A percentile compares a stretch with the other conserved stretches of the same genome.
Conservation (phyloP, 129 eudicot species). For the Scalesia atractyloides region DNA sequence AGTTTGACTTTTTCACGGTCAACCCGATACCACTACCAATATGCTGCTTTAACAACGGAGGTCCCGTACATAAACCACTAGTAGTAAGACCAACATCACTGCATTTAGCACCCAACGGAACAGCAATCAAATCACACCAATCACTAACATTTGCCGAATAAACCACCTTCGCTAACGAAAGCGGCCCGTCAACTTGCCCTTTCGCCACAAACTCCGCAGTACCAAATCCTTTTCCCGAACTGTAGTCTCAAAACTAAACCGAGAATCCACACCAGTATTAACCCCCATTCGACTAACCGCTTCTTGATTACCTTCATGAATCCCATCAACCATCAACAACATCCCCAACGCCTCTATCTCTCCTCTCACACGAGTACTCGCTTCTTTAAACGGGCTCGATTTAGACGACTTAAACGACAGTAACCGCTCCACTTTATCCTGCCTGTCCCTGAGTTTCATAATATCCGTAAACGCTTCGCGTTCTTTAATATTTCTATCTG, state of each 20-base stretch:
- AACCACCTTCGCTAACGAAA: constrained; percentile 63
- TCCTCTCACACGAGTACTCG: constrained; percentile 65
- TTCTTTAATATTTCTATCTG: constrained; percentile 92
- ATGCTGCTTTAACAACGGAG: constrained; percentile 62
- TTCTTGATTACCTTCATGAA: constrained; percentile 49
- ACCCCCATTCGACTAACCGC: constrained; percentile 64
- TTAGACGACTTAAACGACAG: constrained; percentile 60
- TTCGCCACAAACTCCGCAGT: constrained; percentile 65
- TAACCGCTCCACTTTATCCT: constrained; percentile 89
- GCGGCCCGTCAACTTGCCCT: constrained; percentile 47
- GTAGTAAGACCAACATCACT: constrained; percentile 63
- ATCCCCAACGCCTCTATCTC: constrained; percentile 67
- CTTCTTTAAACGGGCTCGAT: constrained; percentile 62
- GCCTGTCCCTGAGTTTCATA: constrained; percentile 93
- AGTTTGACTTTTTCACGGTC: constrained; percentile 49
- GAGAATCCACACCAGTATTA: constrained; percentile 56
- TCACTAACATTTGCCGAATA: constrained; percentile 72
- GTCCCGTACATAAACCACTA: constrained; percentile 53
- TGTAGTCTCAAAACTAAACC: constrained; percentile 68
- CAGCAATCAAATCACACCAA: constrained; percentile 73
- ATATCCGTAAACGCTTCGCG: constrained; percentile 94
- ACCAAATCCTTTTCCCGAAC: constrained; percentile 64
- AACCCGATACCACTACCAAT: constrained; percentile 70
- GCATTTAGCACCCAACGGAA: constrained; percentile 81
- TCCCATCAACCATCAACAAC: constrained; percentile 46